Evolutionary conservation across 306 rosid species (phyloP), one percentile per base, ranked within the genome.

Genomic region (Prunus persica): DNA sequence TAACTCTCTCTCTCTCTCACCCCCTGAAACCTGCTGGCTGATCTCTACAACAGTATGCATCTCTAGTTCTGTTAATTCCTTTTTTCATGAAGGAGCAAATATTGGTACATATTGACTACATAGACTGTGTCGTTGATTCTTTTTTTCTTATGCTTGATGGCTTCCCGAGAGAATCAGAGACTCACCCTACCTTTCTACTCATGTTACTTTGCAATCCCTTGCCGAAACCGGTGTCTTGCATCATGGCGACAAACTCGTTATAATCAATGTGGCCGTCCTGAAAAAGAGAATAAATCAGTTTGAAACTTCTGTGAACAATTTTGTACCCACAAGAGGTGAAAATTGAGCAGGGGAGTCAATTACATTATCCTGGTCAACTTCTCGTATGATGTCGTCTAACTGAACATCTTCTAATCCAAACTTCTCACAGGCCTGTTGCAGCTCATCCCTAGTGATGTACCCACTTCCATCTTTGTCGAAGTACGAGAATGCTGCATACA

Each of bases 221-320:
- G 79, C 89, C 84, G 71, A 90, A 90, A 76, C 76, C 86, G 22
- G 89, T 88, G 83, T 92, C 99, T 90, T 89, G 89, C 99, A 95
- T 95, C 99, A 95, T 92, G 54, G 92, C 99, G 43, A 74, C 92
- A 82, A 95, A 95, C 88, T 95, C 99, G 58, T 76, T 89, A 73
- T 95, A 95, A 87, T 95, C 99, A 74, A 95, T 95, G 54, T 87
- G 96, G n/a, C 99, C 96, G 72, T 95, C 99, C 99, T 95, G 97
- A 43, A 86, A 83, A 8, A 57, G 11, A 38, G 12, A 16, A 3
- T 46, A 78, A 52, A 54, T 72, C 75, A 78, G 71, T 14, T 25
- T 24, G 18, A 50, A 65, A 55, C 7, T 43, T 16, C 16, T 16
- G 25, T 47, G 52, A 68, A 61, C 28, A 27, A 43, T 51, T 68